Conservation (phyloP, 306 rosid species). For the Prinsepia uniflora region DNA sequence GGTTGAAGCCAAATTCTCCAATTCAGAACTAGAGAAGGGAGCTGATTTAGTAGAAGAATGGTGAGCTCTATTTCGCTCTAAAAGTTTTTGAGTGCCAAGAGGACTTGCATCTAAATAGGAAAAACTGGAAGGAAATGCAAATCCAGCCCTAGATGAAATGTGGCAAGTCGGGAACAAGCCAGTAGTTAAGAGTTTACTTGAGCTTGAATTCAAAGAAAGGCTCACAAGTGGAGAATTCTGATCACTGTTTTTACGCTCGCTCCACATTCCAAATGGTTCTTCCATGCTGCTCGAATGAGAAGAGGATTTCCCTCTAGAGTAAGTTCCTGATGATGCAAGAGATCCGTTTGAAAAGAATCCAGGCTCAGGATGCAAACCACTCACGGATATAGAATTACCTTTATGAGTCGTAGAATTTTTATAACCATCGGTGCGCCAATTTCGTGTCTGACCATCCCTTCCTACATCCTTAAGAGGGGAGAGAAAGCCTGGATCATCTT, state of each 20-base stretch:
- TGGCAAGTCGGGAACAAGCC: slow-evolving; percentile 32
- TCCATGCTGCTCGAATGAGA: slow-evolving; percentile 39
- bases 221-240: slow-evolving; percentile 28
- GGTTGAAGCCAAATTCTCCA: slow-evolving; percentile 36
- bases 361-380: slow-evolving; percentile 42
- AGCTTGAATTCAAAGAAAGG: slow-evolving; percentile 28
- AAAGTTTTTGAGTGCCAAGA: slow-evolving; percentile 34
- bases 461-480: slow-evolving; percentile 25
- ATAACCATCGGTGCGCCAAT: slow-evolving; percentile 14
- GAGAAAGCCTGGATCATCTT: slow-evolving; percentile 23
- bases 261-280: slow-evolving; percentile 35
- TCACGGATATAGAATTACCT: slow-evolving; percentile 28
- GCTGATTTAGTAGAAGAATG: slow-evolving; percentile 29
- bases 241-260: slow-evolving; percentile 30
- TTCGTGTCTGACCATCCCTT: slow-evolving; percentile 17
- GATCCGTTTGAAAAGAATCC: slow-evolving; percentile 39
- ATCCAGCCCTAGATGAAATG: slow-evolving; percentile 36
- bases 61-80: slow-evolving; percentile 38
- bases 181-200: slow-evolving; percentile 25
- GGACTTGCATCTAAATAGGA: slow-evolving; percentile 34
- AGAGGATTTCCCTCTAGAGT: slow-evolving; percentile 33
- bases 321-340: slow-evolving; percentile 29
- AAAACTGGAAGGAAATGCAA: slow-evolving; percentile 35
- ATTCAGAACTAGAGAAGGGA: slow-evolving; percentile 44
- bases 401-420: slow-evolving; percentile 17